phyloP scores from a whole-genome alignment of 2,329 filamentous ascomycete genomes.

The Neurospora sp. region DNA sequence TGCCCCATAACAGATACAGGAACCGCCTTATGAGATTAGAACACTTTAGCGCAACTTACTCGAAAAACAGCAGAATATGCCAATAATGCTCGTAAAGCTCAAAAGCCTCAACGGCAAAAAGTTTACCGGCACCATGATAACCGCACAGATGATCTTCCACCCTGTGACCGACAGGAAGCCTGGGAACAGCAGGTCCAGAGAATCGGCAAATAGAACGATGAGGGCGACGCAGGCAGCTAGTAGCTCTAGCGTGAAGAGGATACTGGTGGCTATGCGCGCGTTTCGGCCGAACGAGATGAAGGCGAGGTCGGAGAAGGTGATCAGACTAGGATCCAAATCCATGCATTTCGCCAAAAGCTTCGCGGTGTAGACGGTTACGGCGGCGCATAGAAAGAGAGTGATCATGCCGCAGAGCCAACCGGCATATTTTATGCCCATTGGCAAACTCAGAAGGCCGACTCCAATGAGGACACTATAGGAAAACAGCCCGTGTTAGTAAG shows the following conservation, averaged over 20 bases:
- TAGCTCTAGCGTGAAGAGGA: slow-evolving; percentile 82
- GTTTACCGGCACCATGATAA: slow-evolving; percentile 70
- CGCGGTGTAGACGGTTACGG: slow-evolving; percentile 77
- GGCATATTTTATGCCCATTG: slow-evolving; percentile 76
- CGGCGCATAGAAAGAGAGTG: slow-evolving; percentile 64
- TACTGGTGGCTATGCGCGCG: slow-evolving; percentile 71
- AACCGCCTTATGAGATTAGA: not conserved
- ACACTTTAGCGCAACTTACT: slow-evolving; percentile 48
- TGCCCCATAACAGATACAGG: not conserved
- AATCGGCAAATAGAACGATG: slow-evolving; percentile 89
- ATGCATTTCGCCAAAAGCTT: slow-evolving; percentile 79
- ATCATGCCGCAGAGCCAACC: slow-evolving; percentile 78
- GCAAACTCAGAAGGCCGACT: slow-evolving; percentile 79
- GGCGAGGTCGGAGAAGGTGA: slow-evolving; percentile 90
- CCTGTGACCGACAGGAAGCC: slow-evolving; percentile 51
- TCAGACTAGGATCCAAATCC: slow-evolving; percentile 72
- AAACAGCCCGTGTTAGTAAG: slow-evolving; percentile 4
- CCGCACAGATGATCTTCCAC: slow-evolving; percentile 80
- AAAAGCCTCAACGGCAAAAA: slow-evolving; percentile 76
- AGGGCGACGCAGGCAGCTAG: slow-evolving; percentile 82
- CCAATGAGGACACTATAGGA: slow-evolving; percentile 63
- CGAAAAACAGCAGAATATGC: slow-evolving; percentile 81
- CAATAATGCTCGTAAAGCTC: slow-evolving; percentile 84
- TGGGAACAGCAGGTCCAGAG: slow-evolving; percentile 68
- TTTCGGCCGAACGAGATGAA: slow-evolving; percentile 80